phyloP scores from a whole-genome alignment of 495 filamentous ascomycete species.

The Penicillium bovifimosum region DNA sequence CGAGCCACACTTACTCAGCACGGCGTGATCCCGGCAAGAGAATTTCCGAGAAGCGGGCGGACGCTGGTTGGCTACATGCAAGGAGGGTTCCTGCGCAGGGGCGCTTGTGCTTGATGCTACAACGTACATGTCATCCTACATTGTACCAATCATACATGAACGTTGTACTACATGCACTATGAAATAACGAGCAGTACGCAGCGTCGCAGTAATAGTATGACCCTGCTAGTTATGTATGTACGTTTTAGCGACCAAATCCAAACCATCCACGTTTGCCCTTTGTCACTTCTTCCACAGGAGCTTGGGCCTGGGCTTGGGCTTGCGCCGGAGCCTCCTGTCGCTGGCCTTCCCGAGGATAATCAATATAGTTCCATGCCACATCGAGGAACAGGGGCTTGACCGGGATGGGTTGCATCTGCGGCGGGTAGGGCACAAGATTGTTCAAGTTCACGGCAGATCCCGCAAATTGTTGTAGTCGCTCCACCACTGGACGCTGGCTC shows the following conservation, averaged over 20 bases:
- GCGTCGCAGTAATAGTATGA: too few relatives aligned
- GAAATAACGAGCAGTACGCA: not conserved
- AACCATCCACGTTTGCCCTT: conserved; percentile 80
- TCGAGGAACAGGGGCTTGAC: conserved; percentile 97
- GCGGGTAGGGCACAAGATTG: conserved; percentile 83
- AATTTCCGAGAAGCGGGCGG: conserved; percentile 3
- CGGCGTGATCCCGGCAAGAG: conserved; percentile 18
- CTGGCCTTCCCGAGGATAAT: conserved; percentile 63
- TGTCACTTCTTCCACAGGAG: conserved; percentile 43
- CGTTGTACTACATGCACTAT: not conserved
- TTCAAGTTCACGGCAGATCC: conserved; percentile 59
- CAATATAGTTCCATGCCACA: conserved; percentile 96
- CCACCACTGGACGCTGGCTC: conserved; percentile 52
- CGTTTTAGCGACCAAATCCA: conserved; percentile 63
- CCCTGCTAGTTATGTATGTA: not conserved
- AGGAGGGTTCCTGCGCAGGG: not conserved
- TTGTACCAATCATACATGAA: not conserved
- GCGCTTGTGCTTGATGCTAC: conserved; percentile 4
- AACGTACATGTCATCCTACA: not conserved
- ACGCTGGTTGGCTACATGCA: conserved; percentile 5
- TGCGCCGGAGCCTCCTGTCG: conserved; percentile 12
- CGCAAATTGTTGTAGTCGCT: conserved; percentile 70
- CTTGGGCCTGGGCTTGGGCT: conserved; percentile 21
- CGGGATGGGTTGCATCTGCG: conserved; percentile 72
- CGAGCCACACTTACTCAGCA: conserved; percentile 1